Base-by-base conservation (phyloP, 768 basidiomycete species). In the Phaeotremella skinneri region DNA sequence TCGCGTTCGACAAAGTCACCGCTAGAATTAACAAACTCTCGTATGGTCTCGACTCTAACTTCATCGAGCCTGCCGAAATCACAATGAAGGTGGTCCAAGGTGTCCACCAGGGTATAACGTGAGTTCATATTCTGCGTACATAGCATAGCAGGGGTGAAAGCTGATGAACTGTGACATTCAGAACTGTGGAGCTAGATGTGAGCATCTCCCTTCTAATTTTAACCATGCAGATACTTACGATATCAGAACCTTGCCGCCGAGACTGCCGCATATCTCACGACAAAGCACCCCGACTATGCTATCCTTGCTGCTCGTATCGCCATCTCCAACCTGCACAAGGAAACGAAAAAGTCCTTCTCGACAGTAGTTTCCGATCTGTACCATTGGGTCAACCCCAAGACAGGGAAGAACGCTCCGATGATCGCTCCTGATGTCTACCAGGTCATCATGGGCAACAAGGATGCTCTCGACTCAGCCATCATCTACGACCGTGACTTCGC, bases 401-500 rank as follows among this genome's bases (percentile, higher is more conserved):
- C 93, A 67, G 86, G 87, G 42, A 83, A 81, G 47, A 78, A 89
- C 0, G 86, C 93, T 6, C 83, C 90, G 57, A 89, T 99, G 90
- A 97, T 99, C 66, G 88, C 91, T 2, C 79, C 92, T 42, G 85
- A 88, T 68, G 90, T 84, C 0, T 96, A 93, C 79, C 81, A 89
- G 16, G 77, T 88, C 45, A 86, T 99, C 51, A 85, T 83, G 79
- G 85, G 83, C 41, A 86, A 98, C 69, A 88, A 90, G 43, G 86
- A 88, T 47, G 79, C 79, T 9, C 82, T 98, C 49, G 91, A 99
- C 75, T 91, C 90, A 14, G 88, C 94, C 17, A 89, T 99, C 79
- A 93, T 99, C 78, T 98, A 97, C 78, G 87, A 94, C 69, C 91
- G 96, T 50, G 96, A 99, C 77, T 99, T 98, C 81, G 89, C 84